These are phyloP conservation scores for Aspergillus novoparasiticus DNA, from an alignment of 2,329 filamentous ascomycete genomes.

Conservation along the genomic window DNA sequence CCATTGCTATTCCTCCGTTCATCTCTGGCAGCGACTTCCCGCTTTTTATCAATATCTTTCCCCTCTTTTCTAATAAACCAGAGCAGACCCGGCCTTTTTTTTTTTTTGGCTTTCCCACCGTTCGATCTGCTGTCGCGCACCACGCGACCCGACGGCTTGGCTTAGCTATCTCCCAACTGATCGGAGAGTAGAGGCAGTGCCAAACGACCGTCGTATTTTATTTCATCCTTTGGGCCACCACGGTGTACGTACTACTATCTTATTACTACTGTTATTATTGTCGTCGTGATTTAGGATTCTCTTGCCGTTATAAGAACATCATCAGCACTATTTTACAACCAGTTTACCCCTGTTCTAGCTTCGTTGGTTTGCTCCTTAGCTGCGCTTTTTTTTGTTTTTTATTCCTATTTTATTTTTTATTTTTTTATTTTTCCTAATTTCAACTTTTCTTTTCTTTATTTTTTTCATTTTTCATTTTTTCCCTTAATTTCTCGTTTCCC, in stretches of 20 bases:
- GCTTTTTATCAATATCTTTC: slow-evolving; percentile 5
- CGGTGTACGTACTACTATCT: slow-evolving; percentile 17
- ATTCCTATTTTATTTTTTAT: neutral
- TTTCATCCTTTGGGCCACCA: slow-evolving; percentile 9
- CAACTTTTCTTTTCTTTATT: too few species aligned
- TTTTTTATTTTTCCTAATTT: neutral
- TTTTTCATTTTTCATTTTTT: neutral
- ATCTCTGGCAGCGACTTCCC: slow-evolving; percentile 1
- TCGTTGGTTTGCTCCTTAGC: slow-evolving; percentile 12
- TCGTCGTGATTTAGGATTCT: neutral
- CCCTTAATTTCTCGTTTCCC: slow-evolving; percentile 4
- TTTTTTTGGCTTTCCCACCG: slow-evolving; percentile 4
- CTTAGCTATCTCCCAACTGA: slow-evolving; percentile 21
- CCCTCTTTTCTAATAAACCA: neutral
- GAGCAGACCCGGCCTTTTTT: slow-evolving; percentile 1
- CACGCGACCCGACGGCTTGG: slow-evolving; percentile 27
- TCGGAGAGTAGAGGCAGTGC: slow-evolving; percentile 16
- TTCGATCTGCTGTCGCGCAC: slow-evolving; percentile 18
- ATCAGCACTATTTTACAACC: slow-evolving; percentile 5
- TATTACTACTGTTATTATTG: slow-evolving; percentile 8
- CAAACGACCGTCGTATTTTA: slow-evolving; percentile 16
- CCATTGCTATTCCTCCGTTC: neutral
- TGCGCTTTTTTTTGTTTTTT: slow-evolving; percentile 3
- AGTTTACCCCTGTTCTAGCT: slow-evolving; percentile 6
- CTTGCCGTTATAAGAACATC: slow-evolving; percentile 5